phyloP scores from a whole-genome alignment of 2,329 filamentous ascomycete species.

The Fusarium algeriense region DNA sequence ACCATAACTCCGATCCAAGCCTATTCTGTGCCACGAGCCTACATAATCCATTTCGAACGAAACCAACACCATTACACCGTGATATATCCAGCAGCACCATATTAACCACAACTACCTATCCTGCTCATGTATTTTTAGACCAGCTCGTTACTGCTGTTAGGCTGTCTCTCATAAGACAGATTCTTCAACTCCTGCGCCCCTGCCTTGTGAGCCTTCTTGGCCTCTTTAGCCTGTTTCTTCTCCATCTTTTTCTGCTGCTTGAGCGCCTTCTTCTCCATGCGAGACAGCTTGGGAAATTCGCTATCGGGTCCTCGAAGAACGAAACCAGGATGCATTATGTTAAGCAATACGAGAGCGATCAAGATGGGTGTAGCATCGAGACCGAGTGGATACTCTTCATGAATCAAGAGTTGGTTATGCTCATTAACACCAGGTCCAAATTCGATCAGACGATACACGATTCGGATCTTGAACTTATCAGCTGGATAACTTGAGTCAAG shows the following conservation, averaged over 20 bases:
- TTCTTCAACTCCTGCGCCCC: slow-evolving; percentile 33
- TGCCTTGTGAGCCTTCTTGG: slow-evolving; percentile 42
- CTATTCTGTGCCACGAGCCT: slow-evolving; percentile 3
- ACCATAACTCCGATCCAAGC: background rate
- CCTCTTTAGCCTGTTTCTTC: slow-evolving; percentile 40
- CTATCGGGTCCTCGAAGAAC: slow-evolving; percentile 60
- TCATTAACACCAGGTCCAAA: slow-evolving; percentile 61
- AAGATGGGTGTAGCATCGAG: slow-evolving; percentile 69
- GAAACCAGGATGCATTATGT: slow-evolving; percentile 61
- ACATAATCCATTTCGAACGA: background rate
- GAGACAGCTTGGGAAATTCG: slow-evolving; percentile 57
- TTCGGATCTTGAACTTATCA: slow-evolving; percentile 58
- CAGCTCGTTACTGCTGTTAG: slow-evolving; percentile 12
- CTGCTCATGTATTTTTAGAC: background rate
- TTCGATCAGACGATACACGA: slow-evolving; percentile 71
- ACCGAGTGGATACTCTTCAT: slow-evolving; percentile 65
- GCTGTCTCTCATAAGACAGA: slow-evolving; percentile 17
- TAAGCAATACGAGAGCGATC: slow-evolving; percentile 57
- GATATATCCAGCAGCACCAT: slow-evolving; percentile 2
- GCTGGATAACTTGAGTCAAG: background rate
- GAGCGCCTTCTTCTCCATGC: slow-evolving; percentile 60
- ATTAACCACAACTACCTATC: background rate
- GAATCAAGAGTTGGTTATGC: slow-evolving; percentile 59
- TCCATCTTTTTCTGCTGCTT: slow-evolving; percentile 53
- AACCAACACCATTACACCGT: background rate